Evolutionary conservation across 192 early-diverging fungal species (phyloP), one percentile per base, ranked within the genome.

Genomic region (Coemansia asiatica): DNA sequence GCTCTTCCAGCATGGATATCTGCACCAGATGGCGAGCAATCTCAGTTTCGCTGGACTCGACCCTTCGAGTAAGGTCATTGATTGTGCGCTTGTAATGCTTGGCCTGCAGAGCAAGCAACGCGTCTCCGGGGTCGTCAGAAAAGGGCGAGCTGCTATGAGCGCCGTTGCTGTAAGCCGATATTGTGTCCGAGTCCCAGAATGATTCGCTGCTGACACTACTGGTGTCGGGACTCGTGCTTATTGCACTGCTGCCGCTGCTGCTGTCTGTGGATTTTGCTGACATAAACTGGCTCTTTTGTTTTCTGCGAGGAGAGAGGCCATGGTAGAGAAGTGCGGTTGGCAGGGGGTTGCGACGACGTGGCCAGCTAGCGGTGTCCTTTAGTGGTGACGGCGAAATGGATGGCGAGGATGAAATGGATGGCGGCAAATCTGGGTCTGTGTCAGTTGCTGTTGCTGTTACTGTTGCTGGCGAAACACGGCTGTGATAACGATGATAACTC

Each of bases 261-360:
- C 47, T 16, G 47, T 15, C 18, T 49, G 50, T 21, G 19, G 25
- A 2, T 16, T 21, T 44, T 8, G 56, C 16, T n/a, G 56, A 23
- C 33, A 12, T 23, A 26, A 38, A 22, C 19, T 31, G 10, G 56
- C 33, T 16, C 1, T 19, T 22, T 22, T 59, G 56, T 23, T 38
- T 58, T 9, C 69, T 58, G 9, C 75, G 75, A 21, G 70, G 70
- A 4, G 75, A 56, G 16, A 67, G 51, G 21, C 53, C 59, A 28
- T 27, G 40, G 23, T 66, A 28, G 16, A 63, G 50, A 36, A 79
- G 59, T 26, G 49, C 38, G 44, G 69, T 28, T 16, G 75, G 75
- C 53, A 79, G 67, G 7, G 76, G 76, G 44, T 60, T 73, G 49
- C 76, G 76, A n/a, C 76, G 54, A 53, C 64, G 62, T 22, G 71